phyloP scores from a whole-genome alignment of 1,284 basidiomycete genomes.

The Melampsora americana region DNA sequence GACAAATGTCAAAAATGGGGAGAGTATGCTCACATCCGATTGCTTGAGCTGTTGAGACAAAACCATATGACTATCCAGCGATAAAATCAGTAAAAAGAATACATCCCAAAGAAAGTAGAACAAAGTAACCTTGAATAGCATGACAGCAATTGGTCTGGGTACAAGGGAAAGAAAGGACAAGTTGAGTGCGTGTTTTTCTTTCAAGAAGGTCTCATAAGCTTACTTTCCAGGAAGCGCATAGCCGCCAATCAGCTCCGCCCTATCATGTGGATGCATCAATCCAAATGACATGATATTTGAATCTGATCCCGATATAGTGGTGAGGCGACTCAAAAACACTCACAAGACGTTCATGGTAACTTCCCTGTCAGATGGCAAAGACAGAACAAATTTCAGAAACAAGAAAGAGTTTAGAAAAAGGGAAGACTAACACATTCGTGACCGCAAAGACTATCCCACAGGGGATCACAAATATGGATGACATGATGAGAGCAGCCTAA shows the following conservation, averaged over 20 bases:
- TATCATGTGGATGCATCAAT: background rate
- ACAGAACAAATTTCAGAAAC: background rate
- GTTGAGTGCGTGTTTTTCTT: background rate
- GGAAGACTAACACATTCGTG: conserved; percentile 28
- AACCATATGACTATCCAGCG: conserved; percentile 34
- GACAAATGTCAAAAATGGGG: background rate
- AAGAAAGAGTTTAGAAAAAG: background rate
- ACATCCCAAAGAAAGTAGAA: background rate
- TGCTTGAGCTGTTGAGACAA: conserved; percentile 37
- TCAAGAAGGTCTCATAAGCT: background rate
- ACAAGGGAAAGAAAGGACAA: background rate
- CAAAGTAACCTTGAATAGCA: conserved; percentile 37
- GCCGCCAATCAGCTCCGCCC: conserved; percentile 37
- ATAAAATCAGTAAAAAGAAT: background rate
- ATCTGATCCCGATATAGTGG: background rate
- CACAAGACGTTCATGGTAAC: conserved; percentile 39
- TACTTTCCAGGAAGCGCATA: conserved; percentile 37
- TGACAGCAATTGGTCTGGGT: conserved; percentile 32
- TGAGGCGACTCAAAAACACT: background rate
- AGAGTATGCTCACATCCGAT: conserved; percentile 26
- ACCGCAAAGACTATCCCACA: conserved; percentile 41
- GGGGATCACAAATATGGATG: conserved; percentile 34
- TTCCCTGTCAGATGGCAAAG: conserved; percentile 12
- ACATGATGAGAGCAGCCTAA: conserved; percentile 29
- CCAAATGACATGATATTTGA: background rate